A percentile compares a stretch with the other conserved stretches of the same genome.
phyloP scores from a whole-genome alignment of 2,329 filamentous ascomycete species.

The Ophiostoma perfectum region DNA sequence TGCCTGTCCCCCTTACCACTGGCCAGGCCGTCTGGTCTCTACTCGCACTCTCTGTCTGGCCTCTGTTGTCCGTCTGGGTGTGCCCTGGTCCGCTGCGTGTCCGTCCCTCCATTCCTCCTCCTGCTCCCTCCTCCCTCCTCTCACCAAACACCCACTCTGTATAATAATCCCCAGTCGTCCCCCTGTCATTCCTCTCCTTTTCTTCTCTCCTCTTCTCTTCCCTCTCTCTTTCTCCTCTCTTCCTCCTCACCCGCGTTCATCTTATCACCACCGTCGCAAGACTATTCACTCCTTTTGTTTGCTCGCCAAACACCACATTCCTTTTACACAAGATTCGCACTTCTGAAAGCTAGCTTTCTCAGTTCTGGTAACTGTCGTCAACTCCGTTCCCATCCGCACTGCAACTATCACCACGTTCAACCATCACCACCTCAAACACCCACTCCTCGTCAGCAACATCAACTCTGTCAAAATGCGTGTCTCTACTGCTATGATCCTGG shows the following conservation, averaged over 20 bases:
- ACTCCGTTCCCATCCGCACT: neutral
- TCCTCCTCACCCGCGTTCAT: slow-evolving; percentile 12
- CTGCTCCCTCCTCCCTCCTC: no score
- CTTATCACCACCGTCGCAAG: slow-evolving; percentile 15
- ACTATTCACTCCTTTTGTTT: slow-evolving; percentile 19
- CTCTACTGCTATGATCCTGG: slow-evolving; percentile 31
- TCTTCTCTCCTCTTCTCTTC: neutral
- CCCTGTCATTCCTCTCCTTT: slow-evolving; percentile 7
- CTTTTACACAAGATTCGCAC: slow-evolving; percentile 17
- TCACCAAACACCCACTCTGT: neutral
- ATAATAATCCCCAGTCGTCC: slow-evolving; percentile 10
- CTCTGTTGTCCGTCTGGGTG: neutral
- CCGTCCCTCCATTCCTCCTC: neutral
- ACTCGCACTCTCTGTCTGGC: neutral
- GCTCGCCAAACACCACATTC: slow-evolving; percentile 19
- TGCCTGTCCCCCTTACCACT: neutral
- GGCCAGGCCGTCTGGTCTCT: slow-evolving; percentile 4
- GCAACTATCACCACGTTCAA: slow-evolving; percentile 12
- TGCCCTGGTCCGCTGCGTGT: neutral
- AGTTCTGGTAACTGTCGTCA: slow-evolving; percentile 27
- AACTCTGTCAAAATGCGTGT: slow-evolving; percentile 26
- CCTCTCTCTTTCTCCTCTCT: neutral
- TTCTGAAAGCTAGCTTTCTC: slow-evolving; percentile 18
- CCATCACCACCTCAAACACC: neutral
- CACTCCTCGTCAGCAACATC: slow-evolving; percentile 4